Percentiles rank a stretch among this genome's conserved stretches.
Evolutionary conservation across 345 rosid genomes (phyloP).

Genomic region (Ricinus communis): DNA sequence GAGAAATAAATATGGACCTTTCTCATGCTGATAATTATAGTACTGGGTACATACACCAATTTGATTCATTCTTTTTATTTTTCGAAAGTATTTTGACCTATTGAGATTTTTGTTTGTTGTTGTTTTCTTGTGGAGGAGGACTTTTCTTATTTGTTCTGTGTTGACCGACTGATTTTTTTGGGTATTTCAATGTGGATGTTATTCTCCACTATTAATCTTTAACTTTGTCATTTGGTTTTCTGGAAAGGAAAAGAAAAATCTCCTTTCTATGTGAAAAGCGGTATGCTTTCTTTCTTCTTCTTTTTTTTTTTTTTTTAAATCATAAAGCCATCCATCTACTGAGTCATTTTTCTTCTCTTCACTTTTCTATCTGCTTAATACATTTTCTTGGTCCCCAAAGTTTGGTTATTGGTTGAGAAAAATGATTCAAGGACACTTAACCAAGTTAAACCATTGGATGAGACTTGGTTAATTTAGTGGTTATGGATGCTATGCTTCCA

Average conservation of each 20-base stretch:
- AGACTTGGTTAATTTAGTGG: not conserved
- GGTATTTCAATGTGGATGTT: constrained; percentile 1
- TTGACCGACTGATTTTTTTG: constrained; percentile 4
- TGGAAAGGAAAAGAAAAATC: not conserved
- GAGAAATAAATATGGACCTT: constrained; percentile 7
- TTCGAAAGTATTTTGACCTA: not conserved
- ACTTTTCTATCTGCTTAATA: not conserved
- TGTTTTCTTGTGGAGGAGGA: not conserved
- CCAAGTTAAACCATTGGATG: constrained; percentile 1
- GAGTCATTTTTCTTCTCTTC: not conserved
- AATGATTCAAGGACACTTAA: constrained; percentile 11
- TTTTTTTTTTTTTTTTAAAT: not conserved
- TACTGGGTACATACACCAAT: not conserved
- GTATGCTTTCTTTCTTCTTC: not conserved
- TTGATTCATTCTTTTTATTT: not conserved
- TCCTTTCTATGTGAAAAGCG: constrained; percentile 13
- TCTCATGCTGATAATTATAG: constrained; percentile 1
- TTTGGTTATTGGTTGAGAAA: constrained; percentile 28
- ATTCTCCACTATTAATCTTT: constrained; percentile 8
- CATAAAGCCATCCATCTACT: not conserved
- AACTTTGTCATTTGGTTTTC: constrained; percentile 20
- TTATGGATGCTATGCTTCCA: not conserved
- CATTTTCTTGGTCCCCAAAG: not conserved
- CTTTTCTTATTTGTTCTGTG: constrained; percentile 3
- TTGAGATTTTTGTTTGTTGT: not conserved